A percentile compares a stretch with the other conserved stretches of the same genome.
Conservation (phyloP, 2,329 filamentous ascomycete genomes). For the Fusarium secorum region DNA sequence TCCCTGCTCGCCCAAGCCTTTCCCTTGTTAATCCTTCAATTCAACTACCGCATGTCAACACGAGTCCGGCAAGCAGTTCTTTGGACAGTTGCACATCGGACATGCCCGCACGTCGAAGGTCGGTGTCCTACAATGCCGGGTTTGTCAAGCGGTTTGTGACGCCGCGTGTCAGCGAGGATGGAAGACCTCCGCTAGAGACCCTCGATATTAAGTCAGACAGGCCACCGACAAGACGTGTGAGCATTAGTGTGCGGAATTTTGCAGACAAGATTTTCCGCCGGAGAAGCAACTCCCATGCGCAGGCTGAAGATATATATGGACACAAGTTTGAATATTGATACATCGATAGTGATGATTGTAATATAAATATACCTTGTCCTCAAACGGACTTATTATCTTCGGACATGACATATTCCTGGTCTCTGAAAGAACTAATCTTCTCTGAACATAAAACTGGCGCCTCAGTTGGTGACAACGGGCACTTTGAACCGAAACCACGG, state of each 20-base stretch:
- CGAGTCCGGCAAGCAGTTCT: conserved; percentile 30
- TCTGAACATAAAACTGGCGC: not conserved
- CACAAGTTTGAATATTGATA: conserved; percentile 39
- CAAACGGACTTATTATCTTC: not conserved
- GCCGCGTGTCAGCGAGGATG: conserved; percentile 39
- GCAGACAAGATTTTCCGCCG: conserved; percentile 44
- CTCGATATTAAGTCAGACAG: conserved; percentile 36
- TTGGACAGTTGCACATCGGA: conserved; percentile 29
- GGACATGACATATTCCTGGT: not conserved
- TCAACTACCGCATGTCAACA: conserved; percentile 21
- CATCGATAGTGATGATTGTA: conserved; percentile 31
- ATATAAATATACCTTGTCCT: conserved; percentile 29
- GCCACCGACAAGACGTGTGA: conserved; percentile 39
- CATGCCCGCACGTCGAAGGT: conserved; percentile 34
- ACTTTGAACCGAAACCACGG: conserved; percentile 21
- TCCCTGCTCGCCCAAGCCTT: conserved; percentile 32
- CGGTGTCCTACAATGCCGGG: conserved; percentile 37
- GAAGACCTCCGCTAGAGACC: conserved; percentile 31
- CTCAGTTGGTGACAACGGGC: not conserved
- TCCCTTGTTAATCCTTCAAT: conserved; percentile 20
- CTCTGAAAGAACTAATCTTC: not conserved
- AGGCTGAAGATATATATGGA: conserved; percentile 36
- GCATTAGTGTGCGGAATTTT: conserved; percentile 40
- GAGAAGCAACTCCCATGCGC: conserved; percentile 41
- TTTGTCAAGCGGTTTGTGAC: conserved; percentile 38